A percentile compares a stretch with the other conserved stretches of the same genome.
phyloP scores from a whole-genome alignment of 345 rosid species.

The Murraya paniculata region DNA sequence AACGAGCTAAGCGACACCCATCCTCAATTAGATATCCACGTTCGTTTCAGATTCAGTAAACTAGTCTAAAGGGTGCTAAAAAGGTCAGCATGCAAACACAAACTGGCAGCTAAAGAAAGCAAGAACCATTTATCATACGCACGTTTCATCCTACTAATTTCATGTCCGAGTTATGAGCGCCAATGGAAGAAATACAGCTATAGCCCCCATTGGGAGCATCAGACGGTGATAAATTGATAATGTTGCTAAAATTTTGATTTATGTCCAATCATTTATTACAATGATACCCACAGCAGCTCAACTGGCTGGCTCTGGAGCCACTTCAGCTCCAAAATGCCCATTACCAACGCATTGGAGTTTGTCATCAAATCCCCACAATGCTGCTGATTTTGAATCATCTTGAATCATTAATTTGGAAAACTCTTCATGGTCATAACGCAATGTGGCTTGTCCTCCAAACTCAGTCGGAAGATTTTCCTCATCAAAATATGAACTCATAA shows the following conservation, averaged over 20 bases:
- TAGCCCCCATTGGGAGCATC: not conserved
- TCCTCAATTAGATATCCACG: too few species aligned
- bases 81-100: not conserved
- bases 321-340: constrained; percentile 51
- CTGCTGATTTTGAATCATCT: constrained; percentile 69
- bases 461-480: constrained; percentile 79
- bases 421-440: constrained; percentile 78
- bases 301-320: constrained; percentile 49
- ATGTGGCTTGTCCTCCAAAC: constrained; percentile 78
- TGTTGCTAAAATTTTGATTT: not conserved
- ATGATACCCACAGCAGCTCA: constrained; percentile 15
- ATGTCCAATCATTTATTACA: not conserved
- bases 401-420: constrained; percentile 70
- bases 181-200: not conserved
- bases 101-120: not conserved
- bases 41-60: too few species aligned
- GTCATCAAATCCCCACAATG: constrained; percentile 55
- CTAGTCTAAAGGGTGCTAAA: not conserved
- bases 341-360: constrained; percentile 32
- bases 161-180: not conserved
- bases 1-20: too few species aligned
- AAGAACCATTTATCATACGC: not conserved
- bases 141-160: not conserved
- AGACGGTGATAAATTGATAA: not conserved
- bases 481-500: constrained; percentile 71